Conservation (phyloP, 768 basidiomycete genomes). For the Pleurotus ostreatus region DNA sequence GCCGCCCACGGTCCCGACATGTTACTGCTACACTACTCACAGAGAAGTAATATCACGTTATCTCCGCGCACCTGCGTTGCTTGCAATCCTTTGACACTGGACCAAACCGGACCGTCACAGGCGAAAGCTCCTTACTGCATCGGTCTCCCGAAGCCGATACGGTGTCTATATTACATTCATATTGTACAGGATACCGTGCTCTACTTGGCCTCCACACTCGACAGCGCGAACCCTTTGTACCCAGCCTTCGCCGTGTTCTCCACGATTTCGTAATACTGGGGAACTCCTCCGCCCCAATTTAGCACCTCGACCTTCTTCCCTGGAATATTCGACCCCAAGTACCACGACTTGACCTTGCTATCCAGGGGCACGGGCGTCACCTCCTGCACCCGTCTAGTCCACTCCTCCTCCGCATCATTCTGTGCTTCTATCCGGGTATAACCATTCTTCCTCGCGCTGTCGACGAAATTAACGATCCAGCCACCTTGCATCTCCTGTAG, state of each 20-base stretch:
- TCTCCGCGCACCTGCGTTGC: no score
- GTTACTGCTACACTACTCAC: no score
- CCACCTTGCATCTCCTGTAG: conserved; percentile 15
- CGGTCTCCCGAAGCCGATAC: no score
- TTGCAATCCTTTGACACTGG: no score
- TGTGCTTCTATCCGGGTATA: conserved; percentile 12
- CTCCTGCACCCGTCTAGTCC: conserved; percentile 7
- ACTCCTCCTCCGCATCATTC: conserved; percentile 11
- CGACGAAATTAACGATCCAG: conserved; percentile 14
- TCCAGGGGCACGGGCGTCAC: background rate
- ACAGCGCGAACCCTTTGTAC: conserved; percentile 13
- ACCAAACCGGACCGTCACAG: no score
- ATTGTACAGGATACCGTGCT: no score
- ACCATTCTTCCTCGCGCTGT: conserved; percentile 6
- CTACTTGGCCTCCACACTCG: background rate
- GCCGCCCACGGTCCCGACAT: no score
- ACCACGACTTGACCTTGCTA: conserved; percentile 12
- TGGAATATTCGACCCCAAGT: conserved; percentile 12
- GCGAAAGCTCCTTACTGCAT: no score
- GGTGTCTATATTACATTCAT: no score
- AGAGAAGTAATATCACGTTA: no score
- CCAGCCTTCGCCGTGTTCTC: conserved; percentile 11
- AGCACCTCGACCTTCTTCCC: conserved; percentile 13
- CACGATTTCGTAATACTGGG: conserved; percentile 6
- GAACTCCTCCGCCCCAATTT: conserved; percentile 13